Base-by-base conservation (phyloP, 192 early-diverging fungal genomes). In the Backusella australiensis region DNA sequence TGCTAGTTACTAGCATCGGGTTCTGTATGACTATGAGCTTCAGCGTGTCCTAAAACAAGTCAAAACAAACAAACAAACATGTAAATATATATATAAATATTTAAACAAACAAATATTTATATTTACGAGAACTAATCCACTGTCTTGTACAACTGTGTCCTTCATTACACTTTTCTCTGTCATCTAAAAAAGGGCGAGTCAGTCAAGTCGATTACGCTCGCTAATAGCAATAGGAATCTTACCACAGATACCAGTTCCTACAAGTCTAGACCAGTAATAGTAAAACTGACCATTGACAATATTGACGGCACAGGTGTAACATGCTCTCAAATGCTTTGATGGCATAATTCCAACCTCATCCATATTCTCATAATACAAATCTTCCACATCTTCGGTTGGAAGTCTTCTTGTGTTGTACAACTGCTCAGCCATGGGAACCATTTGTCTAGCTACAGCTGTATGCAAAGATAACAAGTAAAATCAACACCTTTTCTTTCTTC, bases 251-350 rank as follows among this genome's bases (percentile, higher is more conserved):
- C 56, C 56, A 63, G 56, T 63, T 29, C 56, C 56, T 12, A 63
- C 56, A 2, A 63, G 12, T 63, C 56, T 63, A 9, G 56, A 63
- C 72, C 72, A 74, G 41, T 74, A 74, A 38, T 56, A 53, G 39
- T 63, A 74, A 17, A 74, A 74, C 38, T 74, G 72, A 0, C 72
- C 72, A 74, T 74, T 74, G 11, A 65, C 56, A 29, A 74, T 74
- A 15, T 42, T 65, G 23, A 41, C 56, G 42, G 56, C 53, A 42
- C 72, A 74, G 3, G 52, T 65, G 35, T 74, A 74, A 42, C 72
- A 74, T 41, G 72, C 56, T 14, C 34, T 42, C 39, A 74, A 7
- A 39, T 63, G 23, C n/a, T 63, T 32, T 39, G 72, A 74, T 21
- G 72, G 72, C 19, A 41, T 41, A 38, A 63, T 14, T 1, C 52